These are phyloP conservation scores for Pseudisothecium myosuroides DNA, from an alignment of 225 moss, liverwort and hornwort species.

Conservation along the genomic window DNA sequence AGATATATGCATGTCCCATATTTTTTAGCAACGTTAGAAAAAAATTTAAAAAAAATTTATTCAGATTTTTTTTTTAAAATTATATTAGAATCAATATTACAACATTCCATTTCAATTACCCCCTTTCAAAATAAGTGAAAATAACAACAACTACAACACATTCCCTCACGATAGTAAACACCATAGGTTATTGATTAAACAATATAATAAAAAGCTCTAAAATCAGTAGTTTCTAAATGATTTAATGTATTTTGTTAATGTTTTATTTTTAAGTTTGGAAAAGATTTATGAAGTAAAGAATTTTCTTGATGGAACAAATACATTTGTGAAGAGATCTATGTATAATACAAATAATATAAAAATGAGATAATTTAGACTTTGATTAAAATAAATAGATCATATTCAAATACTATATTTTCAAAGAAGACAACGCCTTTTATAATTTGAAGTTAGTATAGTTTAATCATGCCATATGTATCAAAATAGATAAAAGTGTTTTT, in stretches of 20 bases:
- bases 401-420: too few species aligned
- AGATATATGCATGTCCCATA: not conserved
- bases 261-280: not conserved
- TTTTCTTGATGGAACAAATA: not conserved
- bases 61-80: too few species aligned
- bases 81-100: rapidly evolving
- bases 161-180: rapidly evolving
- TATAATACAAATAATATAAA: not conserved
- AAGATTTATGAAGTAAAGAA: not conserved
- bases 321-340: not conserved
- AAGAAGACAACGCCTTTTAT: not conserved
- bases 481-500: rapidly evolving
- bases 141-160: not conserved
- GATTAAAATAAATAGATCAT: too few species aligned
- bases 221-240: not conserved
- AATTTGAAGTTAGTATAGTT: not conserved
- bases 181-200: too few species aligned
- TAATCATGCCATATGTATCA: too few species aligned
- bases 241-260: not conserved
- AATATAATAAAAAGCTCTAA: not conserved
- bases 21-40: not conserved
- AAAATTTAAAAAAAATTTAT: too few species aligned
- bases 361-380: not conserved
- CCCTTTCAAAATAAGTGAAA: not conserved
- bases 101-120: not conserved